Evolutionary conservation across 768 basidiomycete species (phyloP).

Genomic region (Serpula lacrymans): DNA sequence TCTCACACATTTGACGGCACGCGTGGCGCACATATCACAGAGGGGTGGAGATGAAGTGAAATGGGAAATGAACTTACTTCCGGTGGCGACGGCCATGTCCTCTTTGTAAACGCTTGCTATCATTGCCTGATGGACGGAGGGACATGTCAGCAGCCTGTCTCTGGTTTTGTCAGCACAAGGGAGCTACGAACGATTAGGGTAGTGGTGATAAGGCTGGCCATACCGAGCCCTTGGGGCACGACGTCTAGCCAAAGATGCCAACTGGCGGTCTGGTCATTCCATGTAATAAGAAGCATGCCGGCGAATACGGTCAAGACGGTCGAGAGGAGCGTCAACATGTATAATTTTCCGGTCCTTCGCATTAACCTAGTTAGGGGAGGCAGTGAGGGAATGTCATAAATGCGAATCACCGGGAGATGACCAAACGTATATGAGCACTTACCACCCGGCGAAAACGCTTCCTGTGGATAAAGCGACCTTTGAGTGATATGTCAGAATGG

Average conservation of each 20-base stretch:
- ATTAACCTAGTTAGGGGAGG: conserved; percentile 56
- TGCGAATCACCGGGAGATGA: conserved; percentile 3
- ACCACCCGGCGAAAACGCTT: conserved; percentile 87
- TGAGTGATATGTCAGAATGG: conserved; percentile 14
- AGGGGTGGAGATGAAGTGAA: too few relatives aligned
- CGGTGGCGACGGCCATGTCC: conserved; percentile 86
- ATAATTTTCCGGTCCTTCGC: conserved; percentile 84
- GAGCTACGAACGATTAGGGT: conserved; percentile 68
- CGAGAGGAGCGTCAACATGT: conserved; percentile 65
- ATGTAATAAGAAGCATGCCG: conserved; percentile 56
- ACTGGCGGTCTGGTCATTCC: conserved; percentile 59
- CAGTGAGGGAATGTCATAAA: conserved; percentile 8
- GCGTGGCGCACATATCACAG: too few relatives aligned
- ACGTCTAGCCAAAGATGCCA: conserved; percentile 77
- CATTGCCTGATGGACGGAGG: conserved; percentile 60
- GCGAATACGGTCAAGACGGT: conserved; percentile 59
- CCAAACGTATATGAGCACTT: conserved; percentile 21
- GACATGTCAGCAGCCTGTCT: conserved; percentile 6
- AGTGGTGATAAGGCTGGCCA: conserved; percentile 81
- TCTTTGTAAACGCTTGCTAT: conserved; percentile 77
- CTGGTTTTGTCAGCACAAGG: conserved; percentile 8
- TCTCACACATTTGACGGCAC: too few relatives aligned
- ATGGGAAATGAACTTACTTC: conserved; percentile 59
- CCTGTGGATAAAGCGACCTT: conserved; percentile 81
- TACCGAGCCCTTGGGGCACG: conserved; percentile 79